Evolutionary conservation across 345 rosid genomes (phyloP).

Genomic region (Sisymbrium altissimum): DNA sequence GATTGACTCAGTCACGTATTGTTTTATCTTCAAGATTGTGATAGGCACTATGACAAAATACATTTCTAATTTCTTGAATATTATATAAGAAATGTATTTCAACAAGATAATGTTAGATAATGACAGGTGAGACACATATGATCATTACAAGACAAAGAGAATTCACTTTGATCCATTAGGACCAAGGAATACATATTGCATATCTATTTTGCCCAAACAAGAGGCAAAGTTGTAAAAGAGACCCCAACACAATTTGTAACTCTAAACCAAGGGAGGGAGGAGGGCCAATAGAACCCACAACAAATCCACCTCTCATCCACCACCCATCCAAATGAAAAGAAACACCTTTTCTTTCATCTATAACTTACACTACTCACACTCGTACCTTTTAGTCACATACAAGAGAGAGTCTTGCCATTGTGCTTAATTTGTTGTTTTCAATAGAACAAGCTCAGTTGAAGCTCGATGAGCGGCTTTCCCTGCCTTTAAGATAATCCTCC

Average conservation of each 20-base stretch:
- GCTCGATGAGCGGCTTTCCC: conserved; percentile 87
- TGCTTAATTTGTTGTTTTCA: conserved; percentile 8
- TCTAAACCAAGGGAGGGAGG: conserved; percentile 51
- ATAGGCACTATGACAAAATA: conserved; percentile 8
- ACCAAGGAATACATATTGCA: conserved; percentile 29
- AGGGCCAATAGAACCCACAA: conserved; percentile 48
- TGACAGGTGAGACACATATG: not conserved
- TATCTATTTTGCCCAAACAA: not conserved
- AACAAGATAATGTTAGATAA: conserved; percentile 13
- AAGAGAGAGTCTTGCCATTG: not conserved
- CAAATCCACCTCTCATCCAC: conserved; percentile 72
- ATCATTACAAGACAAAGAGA: conserved; percentile 5
- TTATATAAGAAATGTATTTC: not conserved
- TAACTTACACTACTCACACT: not conserved
- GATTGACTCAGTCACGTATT: conserved; percentile 16
- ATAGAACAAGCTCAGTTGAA: conserved; percentile 43
- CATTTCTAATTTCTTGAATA: not conserved
- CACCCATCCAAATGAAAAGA: conserved; percentile 35
- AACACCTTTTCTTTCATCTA: not conserved
- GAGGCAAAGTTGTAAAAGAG: not conserved
- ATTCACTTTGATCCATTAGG: conserved; percentile 33
- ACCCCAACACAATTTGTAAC: not conserved
- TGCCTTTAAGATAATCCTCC: conserved; percentile 80
- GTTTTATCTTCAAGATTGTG: not conserved
- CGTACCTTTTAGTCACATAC: not conserved